Conservation (phyloP, 148 eudicot genomes). For the Bassia scoparia region DNA sequence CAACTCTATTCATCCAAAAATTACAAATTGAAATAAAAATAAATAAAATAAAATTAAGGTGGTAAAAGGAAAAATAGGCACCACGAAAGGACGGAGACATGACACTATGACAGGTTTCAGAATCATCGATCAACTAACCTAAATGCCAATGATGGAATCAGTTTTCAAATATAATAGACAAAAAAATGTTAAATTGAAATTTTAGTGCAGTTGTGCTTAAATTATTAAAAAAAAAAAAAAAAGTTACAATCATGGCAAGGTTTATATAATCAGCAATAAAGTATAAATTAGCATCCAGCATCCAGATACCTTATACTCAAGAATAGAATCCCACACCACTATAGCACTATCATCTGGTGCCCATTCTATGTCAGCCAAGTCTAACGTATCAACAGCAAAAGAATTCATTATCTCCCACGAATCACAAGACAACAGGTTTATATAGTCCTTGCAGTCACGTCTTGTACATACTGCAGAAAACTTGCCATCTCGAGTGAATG, state of each 20-base stretch:
- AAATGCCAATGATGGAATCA: no score
- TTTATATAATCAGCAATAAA: not conserved
- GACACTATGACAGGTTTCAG: no score
- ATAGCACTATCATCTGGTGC: slow-evolving; percentile 97
- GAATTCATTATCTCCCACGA: slow-evolving; percentile 90
- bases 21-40: no score
- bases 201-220: no score
- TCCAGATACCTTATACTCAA: slow-evolving; percentile 81
- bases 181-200: no score
- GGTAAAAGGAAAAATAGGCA: no score
- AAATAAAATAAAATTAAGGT: no score
- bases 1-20: no score
- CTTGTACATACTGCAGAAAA: slow-evolving; percentile 94
- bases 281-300: slow-evolving; percentile 9
- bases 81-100: no score
- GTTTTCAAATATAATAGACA: no score
- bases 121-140: no score
- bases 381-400: slow-evolving; percentile 88
- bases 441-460: slow-evolving; percentile 94
- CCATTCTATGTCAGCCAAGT: slow-evolving; percentile 90
- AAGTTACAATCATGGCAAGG: not conserved
- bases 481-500: slow-evolving; percentile 89
- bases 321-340: slow-evolving; percentile 95
- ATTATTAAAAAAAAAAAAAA: not conserved
- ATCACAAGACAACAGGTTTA: slow-evolving; percentile 75